These are phyloP conservation scores for Fraxinus greggii DNA, from an alignment of 305 asterid genomes.

Conservation along the genomic window DNA sequence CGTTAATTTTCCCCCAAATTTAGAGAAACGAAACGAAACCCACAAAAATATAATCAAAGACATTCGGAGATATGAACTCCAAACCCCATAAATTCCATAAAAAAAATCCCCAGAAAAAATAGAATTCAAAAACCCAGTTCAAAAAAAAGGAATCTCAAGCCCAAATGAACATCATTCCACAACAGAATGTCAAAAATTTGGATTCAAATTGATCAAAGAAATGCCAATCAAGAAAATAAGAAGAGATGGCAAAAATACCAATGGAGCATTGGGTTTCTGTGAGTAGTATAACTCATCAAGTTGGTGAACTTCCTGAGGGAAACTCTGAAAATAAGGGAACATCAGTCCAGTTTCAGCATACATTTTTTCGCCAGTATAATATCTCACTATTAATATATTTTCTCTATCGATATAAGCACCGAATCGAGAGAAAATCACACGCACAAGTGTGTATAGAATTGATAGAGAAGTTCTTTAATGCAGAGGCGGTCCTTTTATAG, in stretches of 20 bases:
- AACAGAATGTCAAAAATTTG: slow-evolving; percentile 10
- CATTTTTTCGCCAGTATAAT: slow-evolving; percentile 37
- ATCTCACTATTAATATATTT: slow-evolving; percentile 14
- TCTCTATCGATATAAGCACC: slow-evolving; percentile 1
- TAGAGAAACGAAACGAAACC: neutral
- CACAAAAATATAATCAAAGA: neutral
- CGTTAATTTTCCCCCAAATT: neutral
- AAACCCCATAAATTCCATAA: neutral
- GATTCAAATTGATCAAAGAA: neutral
- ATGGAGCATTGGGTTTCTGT: slow-evolving; percentile 52
- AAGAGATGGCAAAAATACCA: slow-evolving; percentile 37
- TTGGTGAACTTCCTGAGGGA: slow-evolving; percentile 59
- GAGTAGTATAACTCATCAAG: slow-evolving; percentile 59
- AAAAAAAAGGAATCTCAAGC: neutral
- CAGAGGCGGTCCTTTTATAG: slow-evolving; percentile 47
- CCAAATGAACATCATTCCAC: neutral
- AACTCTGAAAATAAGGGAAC: slow-evolving; percentile 66
- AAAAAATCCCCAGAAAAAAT: neutral
- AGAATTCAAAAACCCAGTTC: neutral
- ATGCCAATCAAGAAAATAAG: slow-evolving; percentile 24
- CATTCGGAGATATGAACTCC: neutral
- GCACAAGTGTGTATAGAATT: slow-evolving; percentile 15
- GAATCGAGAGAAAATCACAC: neutral
- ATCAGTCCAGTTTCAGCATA: slow-evolving; percentile 68
- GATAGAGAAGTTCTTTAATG: slow-evolving; percentile 34